Base-by-base conservation (phyloP, 1,284 basidiomycete genomes). In the Gastroboletus turbinatus region DNA sequence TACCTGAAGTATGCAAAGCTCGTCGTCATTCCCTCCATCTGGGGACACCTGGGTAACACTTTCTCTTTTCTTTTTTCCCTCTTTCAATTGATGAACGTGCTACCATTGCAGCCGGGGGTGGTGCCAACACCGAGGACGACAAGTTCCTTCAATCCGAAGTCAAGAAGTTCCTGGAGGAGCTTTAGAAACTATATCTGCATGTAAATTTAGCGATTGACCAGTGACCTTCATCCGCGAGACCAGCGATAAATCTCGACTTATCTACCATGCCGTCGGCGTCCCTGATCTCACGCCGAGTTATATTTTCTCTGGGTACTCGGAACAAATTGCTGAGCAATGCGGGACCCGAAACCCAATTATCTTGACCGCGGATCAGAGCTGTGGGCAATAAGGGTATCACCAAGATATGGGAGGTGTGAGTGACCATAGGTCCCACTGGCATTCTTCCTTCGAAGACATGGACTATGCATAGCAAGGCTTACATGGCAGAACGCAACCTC, bases 41-140 rank as follows among this genome's bases (percentile, higher is more conserved):
- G 82, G 81, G 82, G 83, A 5, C 83, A 85, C 67, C 73, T 80
- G 72, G 77, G 82, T 81, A 52, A 53, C 27, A 16, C 2, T 46
- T 50, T 44, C 17, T 30, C 21, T 38, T 44, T 33, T 53, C 13
- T 47, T 1, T 9, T 17, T 17, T 19, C n/a, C 4, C 5, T 10
- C 16, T 25, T 14, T 38, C n/a, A 27, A 40, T 40, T 57, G 25
- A 49, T 30, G 46, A 32, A 19, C 16, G 19, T 48, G 32, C 19
- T 36, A 33, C 13, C 4, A 39, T 36, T 53, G 16, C 50, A 77
- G 78, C 76, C 52, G 78, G 78, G n/a, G 75, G 75, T 40, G 78
- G 75, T 17, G 56, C 68, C 3, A 77, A 76, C 54, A 32, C 49
- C 9, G 57, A 68, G 17, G 78, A 78, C 45, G 68, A 69, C 48